Percentiles rank a stretch among this genome's conserved stretches.
phyloP scores from a whole-genome alignment of 1,139 yeast species.

The Kodamaea fungicola region DNA sequence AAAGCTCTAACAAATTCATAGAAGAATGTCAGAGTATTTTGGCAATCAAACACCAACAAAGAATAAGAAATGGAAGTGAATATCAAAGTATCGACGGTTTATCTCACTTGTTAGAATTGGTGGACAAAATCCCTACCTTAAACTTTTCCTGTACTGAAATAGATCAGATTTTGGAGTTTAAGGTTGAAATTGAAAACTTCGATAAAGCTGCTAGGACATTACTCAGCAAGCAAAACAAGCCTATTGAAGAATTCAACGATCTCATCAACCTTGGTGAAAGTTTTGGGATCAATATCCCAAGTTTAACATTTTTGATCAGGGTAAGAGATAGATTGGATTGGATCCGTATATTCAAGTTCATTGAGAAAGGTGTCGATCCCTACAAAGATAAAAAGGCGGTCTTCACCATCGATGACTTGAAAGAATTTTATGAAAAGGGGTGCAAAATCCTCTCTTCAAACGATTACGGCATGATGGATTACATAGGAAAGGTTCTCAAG shows the following conservation, averaged over 20 bases:
- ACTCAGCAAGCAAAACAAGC: slow-evolving; percentile 22
- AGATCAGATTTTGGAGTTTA: slow-evolving; percentile 55
- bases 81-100: slow-evolving; percentile 15
- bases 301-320: slow-evolving; percentile 46
- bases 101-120: slow-evolving; percentile 27
- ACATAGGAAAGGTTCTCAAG: slow-evolving; percentile 22
- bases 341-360: slow-evolving; percentile 36
- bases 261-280: slow-evolving; percentile 53
- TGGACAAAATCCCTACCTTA: slow-evolving; percentile 47
- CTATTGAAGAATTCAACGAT: slow-evolving; percentile 41
- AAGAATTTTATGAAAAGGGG: slow-evolving; percentile 41
- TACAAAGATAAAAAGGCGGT: slow-evolving; percentile 34
- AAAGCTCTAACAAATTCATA: slow-evolving; percentile 47
- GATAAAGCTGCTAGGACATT: slow-evolving; percentile 46
- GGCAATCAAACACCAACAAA: slow-evolving; percentile 48
- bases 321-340: slow-evolving; percentile 49
- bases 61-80: slow-evolving; percentile 32
- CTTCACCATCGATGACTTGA: slow-evolving; percentile 35
- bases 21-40: slow-evolving; percentile 55
- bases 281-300: slow-evolving; percentile 55
- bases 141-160: slow-evolving; percentile 57
- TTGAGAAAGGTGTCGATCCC: slow-evolving; percentile 42
- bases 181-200: slow-evolving; percentile 51
- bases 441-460: slow-evolving; percentile 26
- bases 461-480: slow-evolving; percentile 19